These are phyloP conservation scores for Verticillium longisporum DNA, from an alignment of 2,329 filamentous ascomycete genomes.

Conservation along the genomic window DNA sequence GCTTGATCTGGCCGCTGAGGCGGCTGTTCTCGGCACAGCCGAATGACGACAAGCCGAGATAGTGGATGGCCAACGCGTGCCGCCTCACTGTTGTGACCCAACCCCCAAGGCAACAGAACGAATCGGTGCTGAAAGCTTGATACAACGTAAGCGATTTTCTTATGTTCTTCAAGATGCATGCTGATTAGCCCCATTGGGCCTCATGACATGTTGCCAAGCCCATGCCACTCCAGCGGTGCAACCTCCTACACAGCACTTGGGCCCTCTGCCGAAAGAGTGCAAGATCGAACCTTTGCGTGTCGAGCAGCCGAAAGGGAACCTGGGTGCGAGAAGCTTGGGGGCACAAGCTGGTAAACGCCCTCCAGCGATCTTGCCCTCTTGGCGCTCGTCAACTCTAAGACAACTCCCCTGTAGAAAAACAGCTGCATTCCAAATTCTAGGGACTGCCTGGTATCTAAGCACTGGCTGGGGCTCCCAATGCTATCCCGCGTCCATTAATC, in stretches of 20 bases:
- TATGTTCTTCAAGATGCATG: no score
- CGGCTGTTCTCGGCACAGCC: constrained; percentile 9
- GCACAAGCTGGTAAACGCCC: neutral
- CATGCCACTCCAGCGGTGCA: neutral
- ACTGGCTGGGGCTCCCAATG: neutral
- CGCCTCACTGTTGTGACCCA: neutral
- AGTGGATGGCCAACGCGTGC: neutral
- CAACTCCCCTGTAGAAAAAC: neutral
- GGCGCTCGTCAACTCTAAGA: neutral
- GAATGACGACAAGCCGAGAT: neutral
- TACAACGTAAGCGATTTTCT: no score
- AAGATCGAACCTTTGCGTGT: no score
- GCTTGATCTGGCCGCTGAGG: constrained; percentile 5
- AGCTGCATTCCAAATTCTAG: neutral
- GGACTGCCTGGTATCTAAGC: neutral
- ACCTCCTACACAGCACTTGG: no score
- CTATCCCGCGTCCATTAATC: neutral
- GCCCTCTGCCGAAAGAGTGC: no score
- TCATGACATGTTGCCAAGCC: no score
- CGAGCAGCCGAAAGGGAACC: no score
- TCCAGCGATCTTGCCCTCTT: neutral
- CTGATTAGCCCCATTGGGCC: no score
- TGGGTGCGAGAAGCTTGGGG: no score
- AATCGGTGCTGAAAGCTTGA: no score
- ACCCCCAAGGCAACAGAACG: neutral